Evolutionary conservation across 2,329 filamentous ascomycete genomes (phyloP), one percentile per base, ranked within the genome.

Genomic region (Chaetomium sp.): DNA sequence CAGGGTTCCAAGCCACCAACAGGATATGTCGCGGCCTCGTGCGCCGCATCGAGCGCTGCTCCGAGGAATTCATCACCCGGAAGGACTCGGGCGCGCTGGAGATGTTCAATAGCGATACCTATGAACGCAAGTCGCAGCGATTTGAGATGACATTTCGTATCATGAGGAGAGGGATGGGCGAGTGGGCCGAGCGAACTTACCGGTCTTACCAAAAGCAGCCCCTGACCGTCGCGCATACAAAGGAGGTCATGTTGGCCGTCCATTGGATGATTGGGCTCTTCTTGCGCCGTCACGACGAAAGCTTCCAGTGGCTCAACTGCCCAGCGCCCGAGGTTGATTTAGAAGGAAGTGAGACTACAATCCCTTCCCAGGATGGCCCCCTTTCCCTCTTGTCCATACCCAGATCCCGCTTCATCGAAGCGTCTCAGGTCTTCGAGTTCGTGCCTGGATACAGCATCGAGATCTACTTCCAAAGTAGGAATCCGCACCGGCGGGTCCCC

Each of bases 261-360:
- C 82, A 85, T 69, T 76, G 79, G 61, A 82, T 83, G 69, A 70
- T 85, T 65, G 82, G 80, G 16, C 74, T 83, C 9, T 85, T 84
- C 66, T 71, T 85, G 16, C 76, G 78, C 54, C 78, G 77, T 45
- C 81, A 85, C 66, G 83, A 85, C 71, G 73, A 78, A n/a, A 75
- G 74, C 23, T 85, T 84, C 68, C 74, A 74, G 50, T 84, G 81
- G 82, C 75, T 78, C 27, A 76, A 80, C 42, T 75, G 78, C 4
- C 76, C 79, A 2, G 75, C 79, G n/a, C 73, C 75, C 27, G 79
- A 82, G 51, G 70, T 76, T 27, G 71, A 75, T 23, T 73, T 73
- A 7, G 72, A 76, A 49, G 74, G 73, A 38, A 74, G 76, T 31
- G 78, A 79, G 63, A 78, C 79, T 19, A 74, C 77, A 57, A 73